These are phyloP conservation scores for Chloropicon primus DNA, from an alignment of 139 green algal species.

Conservation along the genomic window DNA sequence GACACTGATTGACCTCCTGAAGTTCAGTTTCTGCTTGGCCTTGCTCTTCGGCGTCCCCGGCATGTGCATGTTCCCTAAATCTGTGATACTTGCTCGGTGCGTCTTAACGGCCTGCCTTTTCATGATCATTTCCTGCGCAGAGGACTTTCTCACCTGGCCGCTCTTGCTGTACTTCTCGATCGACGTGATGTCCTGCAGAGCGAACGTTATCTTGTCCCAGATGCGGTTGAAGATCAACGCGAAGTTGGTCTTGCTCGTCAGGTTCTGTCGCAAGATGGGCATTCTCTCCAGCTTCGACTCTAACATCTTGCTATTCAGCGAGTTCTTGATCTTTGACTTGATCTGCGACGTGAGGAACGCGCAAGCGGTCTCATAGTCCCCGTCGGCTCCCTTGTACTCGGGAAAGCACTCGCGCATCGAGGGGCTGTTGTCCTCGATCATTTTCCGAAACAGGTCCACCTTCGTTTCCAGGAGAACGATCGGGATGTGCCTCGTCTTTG, in stretches of 20 bases:
- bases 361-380: background rate
- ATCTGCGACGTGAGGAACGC: background rate
- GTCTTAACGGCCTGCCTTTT: background rate
- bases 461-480: background rate
- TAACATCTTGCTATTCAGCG: background rate
- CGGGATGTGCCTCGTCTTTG: background rate
- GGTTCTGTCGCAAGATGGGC: background rate
- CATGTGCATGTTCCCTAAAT: background rate
- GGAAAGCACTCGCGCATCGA: background rate
- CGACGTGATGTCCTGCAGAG: background rate
- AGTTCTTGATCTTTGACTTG: background rate
- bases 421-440: background rate
- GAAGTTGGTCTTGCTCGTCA: background rate
- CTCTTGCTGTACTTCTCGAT: background rate
- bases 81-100: background rate
- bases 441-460: background rate
- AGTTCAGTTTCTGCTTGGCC: too few relatives aligned
- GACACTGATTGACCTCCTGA: background rate
- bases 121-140: background rate
- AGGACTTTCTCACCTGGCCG: too few relatives aligned
- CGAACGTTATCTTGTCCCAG: background rate
- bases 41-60: background rate
- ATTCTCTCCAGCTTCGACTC: background rate
- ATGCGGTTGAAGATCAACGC: background rate
- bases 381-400: background rate